Evolutionary conservation across 2,329 filamentous ascomycete genomes (phyloP).

Genomic region (Exophiala sp.): DNA sequence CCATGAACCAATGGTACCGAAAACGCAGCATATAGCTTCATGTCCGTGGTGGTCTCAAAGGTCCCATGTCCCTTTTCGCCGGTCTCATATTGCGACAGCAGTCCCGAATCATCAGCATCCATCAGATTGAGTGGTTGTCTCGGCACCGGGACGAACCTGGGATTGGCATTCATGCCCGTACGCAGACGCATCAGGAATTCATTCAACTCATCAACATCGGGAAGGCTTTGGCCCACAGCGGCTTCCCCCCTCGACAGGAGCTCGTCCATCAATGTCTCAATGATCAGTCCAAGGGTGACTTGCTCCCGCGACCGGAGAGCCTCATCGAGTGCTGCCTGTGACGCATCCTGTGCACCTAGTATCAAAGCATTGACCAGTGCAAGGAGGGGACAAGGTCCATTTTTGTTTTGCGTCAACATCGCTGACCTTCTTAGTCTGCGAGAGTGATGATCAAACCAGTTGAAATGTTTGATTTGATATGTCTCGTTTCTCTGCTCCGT

Average conservation of each 20-base stretch:
- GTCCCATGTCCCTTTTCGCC: slow-evolving; percentile 51
- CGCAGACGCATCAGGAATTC: slow-evolving; percentile 80
- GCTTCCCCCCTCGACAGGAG: slow-evolving; percentile 71
- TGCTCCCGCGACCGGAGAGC: slow-evolving; percentile 75
- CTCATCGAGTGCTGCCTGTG: slow-evolving; percentile 67
- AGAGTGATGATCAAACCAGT: slow-evolving; percentile 65
- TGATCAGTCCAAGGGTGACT: slow-evolving; percentile 74
- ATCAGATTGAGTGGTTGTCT: slow-evolving; percentile 42
- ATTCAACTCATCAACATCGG: slow-evolving; percentile 84
- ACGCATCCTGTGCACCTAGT: slow-evolving; percentile 65
- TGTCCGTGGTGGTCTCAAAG: slow-evolving; percentile 82
- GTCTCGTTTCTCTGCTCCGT: slow-evolving; percentile 60
- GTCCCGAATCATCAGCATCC: slow-evolving; percentile 28
- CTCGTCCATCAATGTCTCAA: slow-evolving; percentile 89
- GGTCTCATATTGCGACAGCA: slow-evolving; percentile 16
- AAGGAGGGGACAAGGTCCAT: slow-evolving; percentile 87
- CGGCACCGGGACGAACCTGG: slow-evolving; percentile 64
- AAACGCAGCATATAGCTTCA: slow-evolving; percentile 87
- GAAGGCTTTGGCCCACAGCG: slow-evolving; percentile 52
- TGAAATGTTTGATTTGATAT: slow-evolving; percentile 87
- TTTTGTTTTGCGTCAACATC: slow-evolving; percentile 85
- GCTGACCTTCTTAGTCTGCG: slow-evolving; percentile 70
- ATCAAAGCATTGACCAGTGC: slow-evolving; percentile 89
- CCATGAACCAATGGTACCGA: slow-evolving; percentile 84
- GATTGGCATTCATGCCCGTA: slow-evolving; percentile 98